phyloP scores from a whole-genome alignment of 192 early-diverging fungal genomes.

The Coemansia sp. region DNA sequence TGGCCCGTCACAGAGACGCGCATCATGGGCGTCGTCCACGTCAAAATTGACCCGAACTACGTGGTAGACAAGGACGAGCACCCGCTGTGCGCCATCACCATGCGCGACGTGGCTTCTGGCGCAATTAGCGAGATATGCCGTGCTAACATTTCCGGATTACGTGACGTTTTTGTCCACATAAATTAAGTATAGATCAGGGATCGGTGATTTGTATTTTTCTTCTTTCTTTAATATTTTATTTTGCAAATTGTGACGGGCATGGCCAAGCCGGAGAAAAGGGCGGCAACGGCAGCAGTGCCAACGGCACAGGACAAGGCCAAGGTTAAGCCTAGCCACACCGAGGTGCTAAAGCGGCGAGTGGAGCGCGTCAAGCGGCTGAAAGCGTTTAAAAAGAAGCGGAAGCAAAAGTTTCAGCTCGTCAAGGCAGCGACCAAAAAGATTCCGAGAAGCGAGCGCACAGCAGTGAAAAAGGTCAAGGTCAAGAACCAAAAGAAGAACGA shows the following conservation, averaged over 20 bases:
- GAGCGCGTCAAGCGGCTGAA: background rate
- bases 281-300: background rate
- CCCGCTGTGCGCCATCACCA: slow-evolving; percentile 13
- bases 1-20: slow-evolving; percentile 47
- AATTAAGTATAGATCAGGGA: slow-evolving; percentile 7
- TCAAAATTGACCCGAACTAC: slow-evolving; percentile 11
- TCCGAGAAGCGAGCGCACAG: background rate
- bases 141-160: slow-evolving; percentile 28
- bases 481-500: slow-evolving; percentile 11
- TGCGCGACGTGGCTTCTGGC: slow-evolving; percentile 11
- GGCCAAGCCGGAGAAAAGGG: background rate
- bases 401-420: background rate
- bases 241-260: background rate
- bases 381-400: slow-evolving; percentile 4
- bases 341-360: background rate
- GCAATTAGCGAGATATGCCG: slow-evolving; percentile 17
- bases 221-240: too few relatives aligned
- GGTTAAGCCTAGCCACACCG: background rate
- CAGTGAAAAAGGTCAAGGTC: slow-evolving; percentile 10
- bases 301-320: background rate
- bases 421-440: slow-evolving; percentile 3
- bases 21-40: slow-evolving; percentile 35
- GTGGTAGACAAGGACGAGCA: slow-evolving; percentile 15
- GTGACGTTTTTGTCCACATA: slow-evolving; percentile 39
- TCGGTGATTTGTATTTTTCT: background rate